phyloP scores from a whole-genome alignment of 257 asterid species.

The Gentiana straminea region DNA sequence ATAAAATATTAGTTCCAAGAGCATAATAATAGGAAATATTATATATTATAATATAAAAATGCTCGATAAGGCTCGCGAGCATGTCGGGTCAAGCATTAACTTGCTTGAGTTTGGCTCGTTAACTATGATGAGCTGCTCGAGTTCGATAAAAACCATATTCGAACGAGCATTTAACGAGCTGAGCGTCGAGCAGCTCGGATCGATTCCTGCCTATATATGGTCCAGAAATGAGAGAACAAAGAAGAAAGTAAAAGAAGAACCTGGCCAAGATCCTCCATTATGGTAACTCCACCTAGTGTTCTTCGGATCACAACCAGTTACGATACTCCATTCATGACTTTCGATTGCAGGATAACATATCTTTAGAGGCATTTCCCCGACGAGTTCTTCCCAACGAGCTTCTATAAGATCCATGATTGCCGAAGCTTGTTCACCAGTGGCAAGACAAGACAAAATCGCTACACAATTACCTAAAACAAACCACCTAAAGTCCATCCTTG shows the following conservation, averaged over 20 bases:
- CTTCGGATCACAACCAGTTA: slow-evolving; percentile 72
- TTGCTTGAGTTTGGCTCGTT: too few relatives aligned
- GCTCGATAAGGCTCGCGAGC: too few relatives aligned
- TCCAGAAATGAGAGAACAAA: neutral
- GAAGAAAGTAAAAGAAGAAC: slow-evolving; percentile 22
- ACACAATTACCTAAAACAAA: slow-evolving; percentile 64
- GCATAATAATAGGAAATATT: too few relatives aligned
- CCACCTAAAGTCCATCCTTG: slow-evolving; percentile 80
- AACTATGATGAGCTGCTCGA: too few relatives aligned
- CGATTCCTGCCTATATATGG: too few relatives aligned
- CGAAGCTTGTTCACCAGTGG: slow-evolving; percentile 63
- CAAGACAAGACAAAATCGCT: slow-evolving; percentile 55
- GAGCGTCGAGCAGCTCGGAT: too few relatives aligned
- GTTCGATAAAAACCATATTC: too few relatives aligned
- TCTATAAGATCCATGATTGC: slow-evolving; percentile 78
- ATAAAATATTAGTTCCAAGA: too few relatives aligned
- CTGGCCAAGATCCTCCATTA: slow-evolving; percentile 91
- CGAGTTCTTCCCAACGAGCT: slow-evolving; percentile 71
- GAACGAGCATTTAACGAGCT: too few relatives aligned
- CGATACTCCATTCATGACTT: slow-evolving; percentile 56
- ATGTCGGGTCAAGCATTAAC: too few relatives aligned
- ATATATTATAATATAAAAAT: too few relatives aligned
- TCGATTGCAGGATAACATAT: slow-evolving; percentile 61
- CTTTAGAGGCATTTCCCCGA: slow-evolving; percentile 70
- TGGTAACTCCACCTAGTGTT: slow-evolving; percentile 82